Evolutionary conservation across 768 basidiomycete species (phyloP), one percentile per base, ranked within the genome.

Genomic region (Tulasnella sp.): DNA sequence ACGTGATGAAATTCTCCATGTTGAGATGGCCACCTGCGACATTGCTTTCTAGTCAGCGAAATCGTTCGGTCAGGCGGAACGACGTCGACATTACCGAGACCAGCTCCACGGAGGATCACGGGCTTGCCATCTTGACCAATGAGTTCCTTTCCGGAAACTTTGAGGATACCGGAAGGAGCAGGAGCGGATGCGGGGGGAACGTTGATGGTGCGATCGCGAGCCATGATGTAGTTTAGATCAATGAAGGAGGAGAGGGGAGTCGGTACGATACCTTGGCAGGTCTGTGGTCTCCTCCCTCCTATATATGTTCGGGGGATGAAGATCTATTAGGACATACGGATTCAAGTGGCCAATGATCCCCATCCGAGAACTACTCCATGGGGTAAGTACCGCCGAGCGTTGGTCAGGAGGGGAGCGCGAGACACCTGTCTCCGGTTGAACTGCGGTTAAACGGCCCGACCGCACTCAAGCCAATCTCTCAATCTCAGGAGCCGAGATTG

Each of bases 21-120:
- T 92, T 94, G 92, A 95, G 93, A 93, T 93, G 94, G 84, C 93
- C 93, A 75, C 79, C 80, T 76, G 31, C 81, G 93, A 0, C 46
- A 11, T 24, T 44, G 42, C 20, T 34, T 22, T 22, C 18, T n/a
- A 7, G 46, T 34, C 31, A 76, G 31, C 31, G 22, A 46, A 12
- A 75, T 72, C 28, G n/a, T 73, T 44, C 18, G 14, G 93, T 73
- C 46, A 41, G 18, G 24, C 46, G 31, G 18, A 50, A 44, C 46
- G 75, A 14, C 20, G 28, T 42, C 31, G 46, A 37, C 22, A 50
- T 41, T 76, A 76, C 76, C 78, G 31, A 94, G 86, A n/a, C 93
- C 93, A 78, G 93, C 93, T 31, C 94, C 94, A 72, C 91, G 87
- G 77, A 93, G 88, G 80, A 92, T 87, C 81, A 92, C 87, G 82